phyloP scores from a whole-genome alignment of 371 early-diverging fungal genomes.

The Mortierella sp. region DNA sequence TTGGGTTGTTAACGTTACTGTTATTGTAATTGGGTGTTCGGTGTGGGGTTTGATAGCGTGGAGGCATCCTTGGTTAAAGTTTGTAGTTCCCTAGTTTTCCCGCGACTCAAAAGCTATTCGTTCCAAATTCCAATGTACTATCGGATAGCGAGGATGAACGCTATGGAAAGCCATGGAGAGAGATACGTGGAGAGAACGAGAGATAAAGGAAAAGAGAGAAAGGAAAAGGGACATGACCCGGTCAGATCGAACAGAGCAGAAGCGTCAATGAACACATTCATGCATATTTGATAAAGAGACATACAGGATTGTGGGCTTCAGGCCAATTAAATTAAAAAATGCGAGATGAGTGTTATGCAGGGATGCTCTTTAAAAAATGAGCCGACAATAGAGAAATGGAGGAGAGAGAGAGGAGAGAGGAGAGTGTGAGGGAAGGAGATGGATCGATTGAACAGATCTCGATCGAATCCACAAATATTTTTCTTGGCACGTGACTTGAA shows the following conservation, averaged over 20 bases:
- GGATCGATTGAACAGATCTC: slow-evolving; percentile 1
- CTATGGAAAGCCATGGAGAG: slow-evolving; percentile 3
- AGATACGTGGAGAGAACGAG: neutral
- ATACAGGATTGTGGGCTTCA: slow-evolving; percentile 2
- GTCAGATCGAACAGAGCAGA: slow-evolving; percentile 3
- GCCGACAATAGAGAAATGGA: neutral
- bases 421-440: neutral
- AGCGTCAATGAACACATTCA: neutral
- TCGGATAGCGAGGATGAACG: neutral
- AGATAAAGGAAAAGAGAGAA: neutral
- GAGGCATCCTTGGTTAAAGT: slow-evolving; percentile 35
- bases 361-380: neutral
- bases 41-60: slow-evolving; percentile 50
- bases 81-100: neutral
- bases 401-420: slow-evolving; percentile 9
- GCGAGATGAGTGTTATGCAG: neutral
- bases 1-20: slow-evolving; percentile 47
- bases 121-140: slow-evolving; percentile 5
- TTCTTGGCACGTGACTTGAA: neutral
- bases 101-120: neutral
- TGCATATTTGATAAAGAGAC: slow-evolving; percentile 4
- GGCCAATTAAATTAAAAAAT: neutral
- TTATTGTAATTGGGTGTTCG: slow-evolving; percentile 35
- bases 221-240: neutral
- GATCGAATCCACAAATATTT: neutral